Evolutionary conservation across 768 basidiomycete species (phyloP), one percentile per base, ranked within the genome.

Genomic region (Hypsizygus marmoreus): DNA sequence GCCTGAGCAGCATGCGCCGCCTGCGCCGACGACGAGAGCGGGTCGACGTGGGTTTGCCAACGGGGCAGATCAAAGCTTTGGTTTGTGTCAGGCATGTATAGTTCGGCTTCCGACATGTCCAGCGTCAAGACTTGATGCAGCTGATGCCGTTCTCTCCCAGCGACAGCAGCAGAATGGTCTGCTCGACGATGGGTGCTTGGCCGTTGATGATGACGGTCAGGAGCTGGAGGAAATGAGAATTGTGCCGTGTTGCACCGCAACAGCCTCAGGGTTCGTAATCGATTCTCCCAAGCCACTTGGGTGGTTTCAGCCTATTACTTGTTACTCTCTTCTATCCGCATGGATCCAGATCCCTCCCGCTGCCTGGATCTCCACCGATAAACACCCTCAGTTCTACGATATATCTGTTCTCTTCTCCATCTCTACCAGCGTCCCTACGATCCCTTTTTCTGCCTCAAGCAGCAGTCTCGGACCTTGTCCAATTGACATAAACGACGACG

Each of bases 11-110:
- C 71, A 67, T 84, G 82, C 0, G 81, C 77, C 17, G 82, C 46
- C 56, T 66, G 55, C 43, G 66, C 56, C 28, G 69, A 52, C 75
- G 79, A 57, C 59, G 69, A 51, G 64, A 73, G 47, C 77, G 74
- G 51, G 81, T 93, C 61, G 68, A 74, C 56, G 81, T 75, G 65
- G 75, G 83, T 53, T 74, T 69, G 83, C 86, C 79, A 81, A 80
- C 79, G 56, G 76, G 83, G 76, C 79, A 97, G 57, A 70, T 88
- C 87, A 70, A 88, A 91, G 71, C 80, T 81, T 73, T 89, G 86
- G 82, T 88, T 86, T 60, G 82, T 68, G 73, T 80, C 81, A 70
- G 76, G 73, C 75, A 88, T 86, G 79, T 83, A 86, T 49, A 83
- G 76, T 72, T 86, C 83, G 63, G 82, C 77, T 79, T 86, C 82